Conservation (phyloP, 305 asterid genomes). For the Solanum aculeatissimum region DNA sequence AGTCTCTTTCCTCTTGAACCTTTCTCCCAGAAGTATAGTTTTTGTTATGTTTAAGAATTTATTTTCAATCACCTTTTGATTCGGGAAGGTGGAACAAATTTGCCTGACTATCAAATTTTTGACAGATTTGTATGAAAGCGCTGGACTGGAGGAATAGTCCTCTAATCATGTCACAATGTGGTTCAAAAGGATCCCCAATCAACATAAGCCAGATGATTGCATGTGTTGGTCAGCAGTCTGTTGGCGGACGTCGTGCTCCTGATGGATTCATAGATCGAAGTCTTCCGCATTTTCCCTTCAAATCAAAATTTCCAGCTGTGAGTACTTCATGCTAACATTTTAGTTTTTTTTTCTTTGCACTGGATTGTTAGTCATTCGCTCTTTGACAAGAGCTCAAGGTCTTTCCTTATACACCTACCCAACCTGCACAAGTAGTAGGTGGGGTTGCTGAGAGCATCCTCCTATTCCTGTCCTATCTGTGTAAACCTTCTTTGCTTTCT, state of each 20-base stretch:
- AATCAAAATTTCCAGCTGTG: slow-evolving; percentile 83
- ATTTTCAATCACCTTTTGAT: neutral
- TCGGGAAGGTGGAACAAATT: neutral
- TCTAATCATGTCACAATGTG: slow-evolving; percentile 91
- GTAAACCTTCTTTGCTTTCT: neutral
- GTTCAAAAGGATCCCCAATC: slow-evolving; percentile 96
- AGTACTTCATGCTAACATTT: slow-evolving; percentile 4
- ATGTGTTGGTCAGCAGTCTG: slow-evolving; percentile 93
- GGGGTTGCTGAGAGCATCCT: neutral
- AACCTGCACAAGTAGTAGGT: neutral
- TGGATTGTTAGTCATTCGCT: neutral
- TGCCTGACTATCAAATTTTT: neutral
- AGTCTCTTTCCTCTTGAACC: neutral
- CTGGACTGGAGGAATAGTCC: slow-evolving; percentile 94
- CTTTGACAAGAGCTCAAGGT: neutral
- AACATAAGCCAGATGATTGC: slow-evolving; percentile 98
- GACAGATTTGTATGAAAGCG: slow-evolving; percentile 68
- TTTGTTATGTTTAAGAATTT: neutral
- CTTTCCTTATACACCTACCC: neutral
- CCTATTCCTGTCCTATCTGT: neutral
- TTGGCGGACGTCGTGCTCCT: slow-evolving; percentile 94
- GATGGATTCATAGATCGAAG: slow-evolving; percentile 92
- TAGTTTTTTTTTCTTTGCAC: neutral
- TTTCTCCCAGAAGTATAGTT: neutral
- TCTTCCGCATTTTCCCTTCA: slow-evolving; percentile 81